Evolutionary conservation across 306 rosid genomes (phyloP).

Genomic region (Cicer yamashitae): DNA sequence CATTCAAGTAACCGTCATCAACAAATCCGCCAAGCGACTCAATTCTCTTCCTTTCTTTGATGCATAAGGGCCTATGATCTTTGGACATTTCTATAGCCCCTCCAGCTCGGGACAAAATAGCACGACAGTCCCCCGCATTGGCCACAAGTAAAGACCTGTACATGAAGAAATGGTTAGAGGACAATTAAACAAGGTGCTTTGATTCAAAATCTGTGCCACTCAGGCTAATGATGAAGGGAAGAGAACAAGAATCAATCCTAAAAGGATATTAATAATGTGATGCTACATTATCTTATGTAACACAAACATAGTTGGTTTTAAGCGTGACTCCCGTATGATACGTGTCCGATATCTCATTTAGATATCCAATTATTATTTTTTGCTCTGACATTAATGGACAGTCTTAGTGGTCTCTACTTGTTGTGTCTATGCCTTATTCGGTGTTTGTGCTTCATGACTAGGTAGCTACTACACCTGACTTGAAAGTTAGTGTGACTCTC

Average conservation of each 20-base stretch:
- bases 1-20: slow-evolving; percentile 78
- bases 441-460: neutral
- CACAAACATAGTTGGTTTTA: neutral
- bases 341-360: neutral
- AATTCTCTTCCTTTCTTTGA: slow-evolving; percentile 68
- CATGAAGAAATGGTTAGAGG: slow-evolving; percentile 1
- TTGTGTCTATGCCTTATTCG: neutral
- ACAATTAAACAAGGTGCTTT: neutral
- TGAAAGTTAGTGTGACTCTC: neutral
- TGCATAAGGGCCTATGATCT: slow-evolving; percentile 81
- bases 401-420: neutral
- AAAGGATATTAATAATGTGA: neutral
- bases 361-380: neutral
- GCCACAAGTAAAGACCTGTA: slow-evolving; percentile 91
- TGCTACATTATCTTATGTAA: neutral
- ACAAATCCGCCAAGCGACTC: slow-evolving; percentile 83
- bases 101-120: slow-evolving; percentile 79
- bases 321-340: neutral
- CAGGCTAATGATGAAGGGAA: neutral
- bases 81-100: slow-evolving; percentile 79
- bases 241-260: no score
- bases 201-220: slow-evolving; percentile 7
- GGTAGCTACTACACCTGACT: neutral
- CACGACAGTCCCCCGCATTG: slow-evolving; percentile 96
- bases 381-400: neutral